Evolutionary conservation across 495 filamentous ascomycete genomes (phyloP).

Genomic region (Daldinia grandis): DNA sequence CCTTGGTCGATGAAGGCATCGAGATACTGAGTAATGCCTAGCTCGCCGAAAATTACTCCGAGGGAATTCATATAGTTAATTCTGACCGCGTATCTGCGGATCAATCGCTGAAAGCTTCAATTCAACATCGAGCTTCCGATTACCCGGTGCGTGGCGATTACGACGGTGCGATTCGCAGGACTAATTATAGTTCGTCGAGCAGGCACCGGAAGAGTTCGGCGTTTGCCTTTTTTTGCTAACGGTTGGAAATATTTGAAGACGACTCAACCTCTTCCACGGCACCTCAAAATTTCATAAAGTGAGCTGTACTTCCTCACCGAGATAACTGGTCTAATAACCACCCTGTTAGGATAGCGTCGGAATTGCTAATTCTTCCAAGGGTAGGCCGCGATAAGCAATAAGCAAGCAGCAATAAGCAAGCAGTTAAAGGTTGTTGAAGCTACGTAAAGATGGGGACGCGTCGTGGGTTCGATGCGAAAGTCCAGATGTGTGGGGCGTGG

Average conservation of each 20-base stretch:
- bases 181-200: slow-evolving; percentile 8
- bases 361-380: slow-evolving; percentile 14
- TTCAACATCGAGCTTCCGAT: slow-evolving; percentile 35
- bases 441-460: slow-evolving; percentile 39
- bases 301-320: slow-evolving; percentile 26
- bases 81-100: slow-evolving; percentile 43
- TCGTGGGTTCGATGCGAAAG: slow-evolving; percentile 31
- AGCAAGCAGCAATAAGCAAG: slow-evolving; percentile 5
- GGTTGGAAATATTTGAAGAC: background rate
- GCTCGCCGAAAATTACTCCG: slow-evolving; percentile 67
- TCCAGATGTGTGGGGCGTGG: slow-evolving; percentile 30
- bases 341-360: slow-evolving; percentile 23
- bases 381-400: slow-evolving; percentile 7
- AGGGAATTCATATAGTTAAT: slow-evolving; percentile 55
- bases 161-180: slow-evolving; percentile 11
- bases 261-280: slow-evolving; percentile 16
- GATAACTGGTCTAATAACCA: slow-evolving; percentile 46
- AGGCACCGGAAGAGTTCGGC: slow-evolving; percentile 5
- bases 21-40: slow-evolving; percentile 78
- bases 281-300: slow-evolving; percentile 21
- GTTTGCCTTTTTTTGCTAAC: slow-evolving; percentile 2
- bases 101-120: slow-evolving; percentile 23
- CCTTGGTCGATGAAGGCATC: slow-evolving; percentile 74
- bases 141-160: slow-evolving; percentile 9
- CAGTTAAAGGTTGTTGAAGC: slow-evolving; percentile 11